phyloP scores from a whole-genome alignment of 345 rosid genomes.

The Schrenkiella parvula region DNA sequence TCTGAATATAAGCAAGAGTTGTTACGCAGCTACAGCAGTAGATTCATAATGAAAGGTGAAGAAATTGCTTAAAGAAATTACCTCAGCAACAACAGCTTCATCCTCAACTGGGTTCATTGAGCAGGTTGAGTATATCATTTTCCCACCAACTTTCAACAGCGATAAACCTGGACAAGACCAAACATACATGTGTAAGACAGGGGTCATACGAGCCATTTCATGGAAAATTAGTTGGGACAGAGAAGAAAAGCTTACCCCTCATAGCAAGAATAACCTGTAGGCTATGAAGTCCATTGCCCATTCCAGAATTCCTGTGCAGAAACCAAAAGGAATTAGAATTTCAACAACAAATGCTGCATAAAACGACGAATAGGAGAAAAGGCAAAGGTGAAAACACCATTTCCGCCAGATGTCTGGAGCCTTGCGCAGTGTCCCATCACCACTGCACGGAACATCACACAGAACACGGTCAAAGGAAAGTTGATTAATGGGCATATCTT shows the following conservation, averaged over 20 bases:
- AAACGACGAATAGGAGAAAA: neutral
- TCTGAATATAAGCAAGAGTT: constrained; percentile 36
- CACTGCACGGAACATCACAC: constrained; percentile 98
- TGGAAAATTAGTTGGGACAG: neutral
- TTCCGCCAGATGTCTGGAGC: constrained; percentile 98
- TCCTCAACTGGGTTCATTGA: constrained; percentile 96
- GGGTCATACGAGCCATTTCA: neutral
- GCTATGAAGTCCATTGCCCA: constrained; percentile 87
- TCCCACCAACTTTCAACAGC: constrained; percentile 88
- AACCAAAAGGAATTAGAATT: constrained; percentile 15
- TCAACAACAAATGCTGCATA: neutral
- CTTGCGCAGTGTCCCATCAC: constrained; percentile 95
- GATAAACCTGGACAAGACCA: constrained; percentile 54
- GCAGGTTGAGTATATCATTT: constrained; percentile 97
- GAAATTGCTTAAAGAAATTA: constrained; percentile 21
- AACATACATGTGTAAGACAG: neutral
- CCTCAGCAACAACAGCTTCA: constrained; percentile 98
- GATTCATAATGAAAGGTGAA: neutral
- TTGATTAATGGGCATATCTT: constrained; percentile 49
- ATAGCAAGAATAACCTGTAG: constrained; percentile 84
- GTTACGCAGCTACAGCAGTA: neutral
- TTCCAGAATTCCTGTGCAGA: constrained; percentile 68
- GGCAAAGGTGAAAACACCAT: constrained; percentile 47
- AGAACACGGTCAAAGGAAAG: constrained; percentile 87
- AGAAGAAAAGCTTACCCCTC: constrained; percentile 54